A percentile compares a stretch with the other conserved stretches of the same genome.
phyloP scores from a whole-genome alignment of 768 basidiomycete species.

The Cystofilobasidium ferigula region DNA sequence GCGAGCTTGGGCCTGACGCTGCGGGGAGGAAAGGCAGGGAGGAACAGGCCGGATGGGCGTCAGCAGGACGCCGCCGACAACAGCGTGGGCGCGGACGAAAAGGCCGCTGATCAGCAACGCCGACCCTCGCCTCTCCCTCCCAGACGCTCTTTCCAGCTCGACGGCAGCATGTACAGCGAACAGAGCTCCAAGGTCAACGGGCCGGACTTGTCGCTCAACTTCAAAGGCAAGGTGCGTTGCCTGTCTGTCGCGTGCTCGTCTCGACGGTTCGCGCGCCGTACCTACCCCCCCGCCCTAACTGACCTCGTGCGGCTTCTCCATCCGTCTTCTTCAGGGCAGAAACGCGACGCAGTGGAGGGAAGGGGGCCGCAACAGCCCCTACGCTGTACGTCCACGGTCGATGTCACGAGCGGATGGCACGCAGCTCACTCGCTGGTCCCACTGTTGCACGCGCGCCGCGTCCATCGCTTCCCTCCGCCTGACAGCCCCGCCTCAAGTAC shows the following conservation, averaged over 20 bases:
- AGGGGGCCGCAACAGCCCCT: neutral
- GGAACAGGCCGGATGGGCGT: no score
- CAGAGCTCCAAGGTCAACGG: neutral
- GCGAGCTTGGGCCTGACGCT: no score
- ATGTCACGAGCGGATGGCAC: no score
- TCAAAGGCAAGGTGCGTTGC: neutral
- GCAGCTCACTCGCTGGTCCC: no score
- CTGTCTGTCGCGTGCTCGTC: neutral
- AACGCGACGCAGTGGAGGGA: neutral
- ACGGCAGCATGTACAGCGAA: conserved; percentile 8
- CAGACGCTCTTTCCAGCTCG: no score
- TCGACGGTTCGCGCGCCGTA: no score
- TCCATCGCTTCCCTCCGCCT: neutral
- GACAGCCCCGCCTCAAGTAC: conserved; percentile 3
- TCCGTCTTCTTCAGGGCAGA: neutral
- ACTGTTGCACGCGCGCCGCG: neutral
- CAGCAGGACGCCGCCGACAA: no score
- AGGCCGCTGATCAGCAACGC: no score
- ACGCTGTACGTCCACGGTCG: neutral
- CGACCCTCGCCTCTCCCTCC: neutral
- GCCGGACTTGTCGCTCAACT: neutral
- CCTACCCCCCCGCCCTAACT: no score
- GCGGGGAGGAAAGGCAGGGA: no score
- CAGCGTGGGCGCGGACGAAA: no score
- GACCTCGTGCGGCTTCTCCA: no score